phyloP scores from a whole-genome alignment of 2,329 filamentous ascomycete species.

The Aspergillus phoenicis region DNA sequence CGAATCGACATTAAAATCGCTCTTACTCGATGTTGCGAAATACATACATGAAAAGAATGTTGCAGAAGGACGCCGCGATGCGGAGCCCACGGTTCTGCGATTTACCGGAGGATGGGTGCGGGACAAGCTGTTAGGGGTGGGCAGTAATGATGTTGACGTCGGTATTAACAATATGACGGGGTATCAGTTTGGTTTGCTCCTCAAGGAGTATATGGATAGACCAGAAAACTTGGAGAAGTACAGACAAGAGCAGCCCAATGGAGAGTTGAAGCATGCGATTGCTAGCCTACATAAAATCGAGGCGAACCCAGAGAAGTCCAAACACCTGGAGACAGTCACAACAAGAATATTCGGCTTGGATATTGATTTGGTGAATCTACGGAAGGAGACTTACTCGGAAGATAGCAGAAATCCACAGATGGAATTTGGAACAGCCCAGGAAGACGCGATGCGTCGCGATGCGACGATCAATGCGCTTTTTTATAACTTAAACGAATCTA shows the following conservation, averaged over 20 bases:
- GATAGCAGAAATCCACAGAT: constrained; percentile 87
- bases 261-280: constrained; percentile 64
- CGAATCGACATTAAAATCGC: constrained; percentile 71
- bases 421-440: constrained; percentile 88
- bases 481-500: constrained; percentile 80
- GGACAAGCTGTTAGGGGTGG: constrained; percentile 51
- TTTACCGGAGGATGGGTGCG: constrained; percentile 56
- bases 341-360: constrained; percentile 83
- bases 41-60: constrained; percentile 54
- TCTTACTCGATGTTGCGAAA: constrained; percentile 79
- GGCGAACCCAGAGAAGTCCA: constrained; percentile 92
- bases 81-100: constrained; percentile 42
- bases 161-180: constrained; percentile 55
- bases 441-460: constrained; percentile 87
- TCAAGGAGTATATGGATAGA: constrained; percentile 48
- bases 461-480: constrained; percentile 95
- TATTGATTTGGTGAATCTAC: constrained; percentile 89
- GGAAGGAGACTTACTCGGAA: constrained; percentile 88
- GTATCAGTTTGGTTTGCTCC: constrained; percentile 47
- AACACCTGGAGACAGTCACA: constrained; percentile 90
- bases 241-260: constrained; percentile 47
- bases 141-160: constrained; percentile 53
- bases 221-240: constrained; percentile 45
- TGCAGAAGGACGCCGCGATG: constrained; percentile 45
- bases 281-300: constrained; percentile 84